phyloP scores from a whole-genome alignment of 108 stramenopile species.

The Schizochytrium sp. region DNA sequence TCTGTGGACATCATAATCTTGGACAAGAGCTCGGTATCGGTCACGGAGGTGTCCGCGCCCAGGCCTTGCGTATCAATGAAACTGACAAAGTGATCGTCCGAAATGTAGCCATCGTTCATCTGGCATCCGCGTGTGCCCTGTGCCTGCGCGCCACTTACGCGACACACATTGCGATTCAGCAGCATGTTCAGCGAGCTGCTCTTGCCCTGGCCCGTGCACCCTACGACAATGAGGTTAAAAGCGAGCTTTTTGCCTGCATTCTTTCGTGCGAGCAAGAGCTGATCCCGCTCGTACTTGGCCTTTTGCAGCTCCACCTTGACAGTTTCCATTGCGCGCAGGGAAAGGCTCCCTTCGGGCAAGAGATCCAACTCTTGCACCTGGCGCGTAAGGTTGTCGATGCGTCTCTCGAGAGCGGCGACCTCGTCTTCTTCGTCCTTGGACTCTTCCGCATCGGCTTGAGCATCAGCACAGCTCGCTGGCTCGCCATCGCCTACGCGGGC shows the following conservation, averaged over 20 bases:
- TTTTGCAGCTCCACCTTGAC: no score
- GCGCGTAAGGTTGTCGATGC: no score
- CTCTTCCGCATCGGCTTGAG: no score
- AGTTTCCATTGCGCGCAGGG: no score
- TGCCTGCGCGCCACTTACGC: background rate
- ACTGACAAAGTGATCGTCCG: background rate
- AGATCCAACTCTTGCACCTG: no score
- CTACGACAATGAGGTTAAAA: background rate
- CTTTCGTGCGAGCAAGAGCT: no score
- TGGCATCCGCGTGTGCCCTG: conserved; percentile 15
- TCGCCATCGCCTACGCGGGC: no score
- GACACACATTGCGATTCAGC: background rate
- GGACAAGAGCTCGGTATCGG: background rate
- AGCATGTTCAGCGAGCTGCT: background rate
- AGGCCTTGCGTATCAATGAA: conserved; percentile 4
- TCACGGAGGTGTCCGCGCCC: conserved; percentile 6
- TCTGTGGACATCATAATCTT: conserved; percentile 14
- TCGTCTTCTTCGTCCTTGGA: no score
- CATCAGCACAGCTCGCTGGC: no score
- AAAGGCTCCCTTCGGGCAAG: no score
- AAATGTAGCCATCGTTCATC: conserved; percentile 1
- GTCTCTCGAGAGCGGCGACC: no score
- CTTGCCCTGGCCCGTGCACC: background rate
- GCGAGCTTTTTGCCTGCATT: background rate
- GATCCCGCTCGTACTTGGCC: no score